Conservation (phyloP, 306 rosid species). For the cucumber (Cucumis sativus) region Cucumber_9930_V3 NC_026655.2:24050501-24051000, state of each 20-base stretch:
- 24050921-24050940: neutral
- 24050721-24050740: neutral
- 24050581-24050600: too few relatives aligned
- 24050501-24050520: too few relatives aligned
- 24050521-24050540: too few relatives aligned
- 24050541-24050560: too few relatives aligned
- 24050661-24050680: too few relatives aligned
- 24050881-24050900: neutral
- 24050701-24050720: neutral
- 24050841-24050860: neutral
- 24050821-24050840: neutral
- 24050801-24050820: neutral
- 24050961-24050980: constrained; percentile 1
- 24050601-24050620: too few relatives aligned
- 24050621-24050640: too few relatives aligned
- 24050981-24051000: neutral
- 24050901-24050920: neutral
- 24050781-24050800: neutral
- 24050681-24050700: neutral
- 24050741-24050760: neutral
- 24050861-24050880: neutral
- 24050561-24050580: too few relatives aligned
- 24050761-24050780: neutral
- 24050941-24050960: constrained; percentile 2
- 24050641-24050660: too few relatives aligned